These are phyloP conservation scores for Tremellales sp. DNA, from an alignment of 1,284 basidiomycete genomes.

Conservation along the genomic window DNA sequence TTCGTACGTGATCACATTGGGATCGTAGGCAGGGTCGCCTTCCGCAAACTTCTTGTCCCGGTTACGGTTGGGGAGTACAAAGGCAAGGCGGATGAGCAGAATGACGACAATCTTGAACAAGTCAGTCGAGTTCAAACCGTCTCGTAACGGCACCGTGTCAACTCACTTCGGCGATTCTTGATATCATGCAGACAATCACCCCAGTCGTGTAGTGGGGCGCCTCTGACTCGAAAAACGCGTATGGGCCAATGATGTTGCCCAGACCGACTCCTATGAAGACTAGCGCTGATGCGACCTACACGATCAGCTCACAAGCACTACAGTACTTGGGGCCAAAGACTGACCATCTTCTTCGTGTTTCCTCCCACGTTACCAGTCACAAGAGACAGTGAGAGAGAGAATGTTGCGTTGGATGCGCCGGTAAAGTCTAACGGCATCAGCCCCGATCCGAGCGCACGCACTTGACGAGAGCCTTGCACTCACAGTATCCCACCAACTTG, in stretches of 20 bases:
- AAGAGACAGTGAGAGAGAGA: constrained; percentile 52
- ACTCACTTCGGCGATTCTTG: constrained; percentile 48
- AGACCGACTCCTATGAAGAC: constrained; percentile 6
- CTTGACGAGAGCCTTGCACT: background rate
- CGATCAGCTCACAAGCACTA: background rate
- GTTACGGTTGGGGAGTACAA: constrained; percentile 44
- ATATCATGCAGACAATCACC: constrained; percentile 38
- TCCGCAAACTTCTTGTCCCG: constrained; percentile 36
- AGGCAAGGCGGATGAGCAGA: constrained; percentile 47
- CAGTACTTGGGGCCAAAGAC: constrained; percentile 43
- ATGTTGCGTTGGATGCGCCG: constrained; percentile 51
- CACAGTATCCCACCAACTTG: background rate
- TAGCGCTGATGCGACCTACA: background rate
- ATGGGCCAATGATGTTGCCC: constrained; percentile 48
- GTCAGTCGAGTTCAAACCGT: constrained; percentile 49
- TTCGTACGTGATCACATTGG: constrained; percentile 37
- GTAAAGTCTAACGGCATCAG: constrained; percentile 33
- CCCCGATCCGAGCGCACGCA: background rate
- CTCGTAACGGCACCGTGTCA: constrained; percentile 49
- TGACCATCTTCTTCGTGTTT: constrained; percentile 51
- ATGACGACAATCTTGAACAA: constrained; percentile 46
- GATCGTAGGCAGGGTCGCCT: constrained; percentile 7
- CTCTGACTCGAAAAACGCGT: constrained; percentile 12
- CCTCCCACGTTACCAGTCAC: constrained; percentile 53
- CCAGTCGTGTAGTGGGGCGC: constrained; percentile 13